Conservation (phyloP, 345 rosid species). For the Eucalyptus sp. region DNA sequence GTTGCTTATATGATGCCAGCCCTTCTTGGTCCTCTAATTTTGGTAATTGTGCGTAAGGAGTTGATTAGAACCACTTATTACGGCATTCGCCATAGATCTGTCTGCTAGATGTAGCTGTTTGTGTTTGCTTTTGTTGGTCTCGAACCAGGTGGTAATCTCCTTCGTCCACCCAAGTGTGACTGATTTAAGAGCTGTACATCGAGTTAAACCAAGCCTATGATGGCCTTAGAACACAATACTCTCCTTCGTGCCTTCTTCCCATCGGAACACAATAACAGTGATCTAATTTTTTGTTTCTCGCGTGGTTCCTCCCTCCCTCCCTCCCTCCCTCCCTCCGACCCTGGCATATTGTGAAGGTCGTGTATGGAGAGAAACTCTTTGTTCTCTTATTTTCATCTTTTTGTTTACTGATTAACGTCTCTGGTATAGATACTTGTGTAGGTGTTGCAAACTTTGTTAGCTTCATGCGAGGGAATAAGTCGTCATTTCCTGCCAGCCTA, state of each 20-base stretch:
- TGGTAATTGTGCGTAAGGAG: neutral
- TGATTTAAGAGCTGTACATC: neutral
- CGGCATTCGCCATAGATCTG: neutral
- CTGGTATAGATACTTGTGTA: neutral
- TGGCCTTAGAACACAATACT: neutral
- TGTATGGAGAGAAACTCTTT: neutral
- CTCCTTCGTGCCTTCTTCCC: neutral
- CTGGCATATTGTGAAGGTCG: neutral
- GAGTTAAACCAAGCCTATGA: neutral
- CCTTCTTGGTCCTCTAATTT: neutral
- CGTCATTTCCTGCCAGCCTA: neutral
- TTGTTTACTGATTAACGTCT: neutral
- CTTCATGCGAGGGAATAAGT: neutral
- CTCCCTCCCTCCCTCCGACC: neutral
- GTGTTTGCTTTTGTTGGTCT: neutral
- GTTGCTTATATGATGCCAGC: neutral
- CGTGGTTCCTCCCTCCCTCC: neutral
- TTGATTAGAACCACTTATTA: neutral
- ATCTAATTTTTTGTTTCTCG: neutral
- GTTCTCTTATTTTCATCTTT: neutral
- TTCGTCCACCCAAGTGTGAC: neutral
- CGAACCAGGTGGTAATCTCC: neutral
- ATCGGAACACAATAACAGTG: neutral
- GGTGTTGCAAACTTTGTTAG: neutral
- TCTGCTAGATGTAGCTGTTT: neutral